Percentiles rank a stretch among this genome's conserved stretches.
Evolutionary conservation across 2,329 filamentous ascomycete species (phyloP).

Genomic region (Alternaria sp.): DNA sequence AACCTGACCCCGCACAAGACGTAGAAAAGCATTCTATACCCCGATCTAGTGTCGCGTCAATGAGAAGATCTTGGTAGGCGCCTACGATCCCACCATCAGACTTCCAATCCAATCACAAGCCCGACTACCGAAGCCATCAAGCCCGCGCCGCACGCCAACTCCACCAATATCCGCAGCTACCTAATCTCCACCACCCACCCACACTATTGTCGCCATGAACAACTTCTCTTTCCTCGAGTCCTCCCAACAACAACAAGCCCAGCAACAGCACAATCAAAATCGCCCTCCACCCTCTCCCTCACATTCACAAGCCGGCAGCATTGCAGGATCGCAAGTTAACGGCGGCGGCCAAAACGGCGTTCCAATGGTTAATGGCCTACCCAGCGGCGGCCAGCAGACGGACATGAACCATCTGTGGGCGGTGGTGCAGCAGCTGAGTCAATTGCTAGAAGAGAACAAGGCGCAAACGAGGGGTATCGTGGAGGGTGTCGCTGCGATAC

Average conservation of each 20-base stretch:
- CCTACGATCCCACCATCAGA: conserved; percentile 1
- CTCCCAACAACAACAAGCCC: conserved; percentile 17
- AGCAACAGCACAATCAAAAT: conserved; percentile 24
- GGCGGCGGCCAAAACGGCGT: conserved; percentile 42
- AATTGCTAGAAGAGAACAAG: conserved; percentile 49
- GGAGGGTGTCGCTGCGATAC: conserved; percentile 47
- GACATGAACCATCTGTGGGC: conserved; percentile 53
- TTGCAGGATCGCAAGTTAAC: conserved; percentile 36
- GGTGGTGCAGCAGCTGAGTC: conserved; percentile 49
- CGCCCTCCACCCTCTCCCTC: conserved; percentile 45
- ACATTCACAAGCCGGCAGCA: conserved; percentile 26
- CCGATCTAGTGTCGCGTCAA: background rate
- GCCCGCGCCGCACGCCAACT: conserved; percentile 15
- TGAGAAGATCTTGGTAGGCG: background rate
- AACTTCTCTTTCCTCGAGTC: conserved; percentile 46
- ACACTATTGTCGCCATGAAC: conserved; percentile 35
- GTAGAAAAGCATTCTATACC: background rate
- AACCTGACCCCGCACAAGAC: conserved; percentile 8
- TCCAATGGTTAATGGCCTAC: conserved; percentile 48
- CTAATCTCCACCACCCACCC: conserved; percentile 15
- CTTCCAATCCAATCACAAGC: conserved; percentile 8
- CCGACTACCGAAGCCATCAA: conserved; percentile 6
- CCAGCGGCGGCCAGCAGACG: conserved; percentile 49
- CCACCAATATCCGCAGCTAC: conserved; percentile 10
- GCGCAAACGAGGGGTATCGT: conserved; percentile 47